These are phyloP conservation scores for Coniochaeta sp. DNA, from an alignment of 2,329 filamentous ascomycete species.

Conservation along the genomic window DNA sequence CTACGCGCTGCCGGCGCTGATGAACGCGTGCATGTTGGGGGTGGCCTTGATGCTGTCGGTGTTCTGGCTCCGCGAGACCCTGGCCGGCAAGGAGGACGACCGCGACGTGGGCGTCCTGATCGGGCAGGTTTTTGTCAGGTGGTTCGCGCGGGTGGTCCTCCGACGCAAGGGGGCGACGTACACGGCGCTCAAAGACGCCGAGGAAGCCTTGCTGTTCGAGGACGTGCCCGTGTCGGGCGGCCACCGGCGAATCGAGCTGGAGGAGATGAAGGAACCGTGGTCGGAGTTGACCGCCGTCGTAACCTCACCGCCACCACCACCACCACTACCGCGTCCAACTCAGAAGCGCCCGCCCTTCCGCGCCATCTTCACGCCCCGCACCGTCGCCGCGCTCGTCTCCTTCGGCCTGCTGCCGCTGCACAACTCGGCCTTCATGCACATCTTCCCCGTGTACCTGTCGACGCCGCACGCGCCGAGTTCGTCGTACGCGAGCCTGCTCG, in stretches of 20 bases:
- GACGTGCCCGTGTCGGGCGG: not conserved
- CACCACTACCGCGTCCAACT: not conserved
- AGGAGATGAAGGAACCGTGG: conserved; percentile 6
- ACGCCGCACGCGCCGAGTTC: conserved; percentile 32
- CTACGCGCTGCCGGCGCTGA: conserved; percentile 33
- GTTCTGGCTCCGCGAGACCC: conserved; percentile 27
- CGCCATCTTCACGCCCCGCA: conserved; percentile 21
- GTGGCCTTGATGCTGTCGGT: conserved; percentile 23
- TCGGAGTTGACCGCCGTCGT: not conserved
- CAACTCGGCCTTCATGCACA: conserved; percentile 49
- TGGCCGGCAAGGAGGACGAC: conserved; percentile 15
- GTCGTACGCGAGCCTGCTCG: conserved; percentile 28
- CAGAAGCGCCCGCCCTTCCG: conserved; percentile 9
- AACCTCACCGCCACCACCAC: not conserved
- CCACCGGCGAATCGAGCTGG: not conserved
- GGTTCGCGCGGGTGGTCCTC: conserved; percentile 10
- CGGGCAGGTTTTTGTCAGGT: conserved; percentile 5
- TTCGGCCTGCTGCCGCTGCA: conserved; percentile 50
- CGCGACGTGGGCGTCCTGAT: conserved; percentile 5
- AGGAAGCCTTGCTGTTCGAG: not conserved
- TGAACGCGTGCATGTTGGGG: conserved; percentile 27
- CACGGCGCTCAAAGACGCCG: conserved; percentile 1
- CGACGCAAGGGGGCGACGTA: conserved; percentile 7
- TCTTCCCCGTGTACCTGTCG: conserved; percentile 57
- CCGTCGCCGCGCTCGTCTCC: conserved; percentile 24